Conservation (phyloP, 306 rosid genomes). For the Casuarina glauca region DNA sequence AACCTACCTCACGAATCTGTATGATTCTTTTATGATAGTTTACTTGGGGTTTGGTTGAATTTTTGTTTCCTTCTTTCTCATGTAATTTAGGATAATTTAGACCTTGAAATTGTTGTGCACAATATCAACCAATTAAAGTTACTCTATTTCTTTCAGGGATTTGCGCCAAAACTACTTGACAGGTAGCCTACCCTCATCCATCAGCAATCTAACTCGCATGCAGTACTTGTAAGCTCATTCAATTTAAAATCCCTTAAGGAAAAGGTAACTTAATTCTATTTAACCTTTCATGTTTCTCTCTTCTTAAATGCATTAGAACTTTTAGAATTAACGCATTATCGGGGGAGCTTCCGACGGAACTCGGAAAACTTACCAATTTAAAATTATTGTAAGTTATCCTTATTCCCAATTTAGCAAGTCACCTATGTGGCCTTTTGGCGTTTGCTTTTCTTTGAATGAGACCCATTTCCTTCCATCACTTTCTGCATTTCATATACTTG, state of each 20-base stretch:
- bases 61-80: not conserved
- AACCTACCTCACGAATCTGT: not conserved
- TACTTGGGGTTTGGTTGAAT: not conserved
- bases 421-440: not conserved
- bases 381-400: constrained; percentile 42
- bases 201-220: constrained; percentile 64
- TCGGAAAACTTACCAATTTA: constrained; percentile 57
- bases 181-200: constrained; percentile 59
- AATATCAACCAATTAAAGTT: too few relatives aligned
- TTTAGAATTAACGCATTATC: constrained; percentile 65
- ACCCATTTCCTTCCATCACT: too few relatives aligned
- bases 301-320: constrained; percentile 31
- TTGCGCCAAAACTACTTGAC: too few relatives aligned
- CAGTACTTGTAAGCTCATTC: constrained; percentile 59
- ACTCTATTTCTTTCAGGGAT: too few relatives aligned
- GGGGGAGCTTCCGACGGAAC: constrained; percentile 74
- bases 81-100: not conserved
- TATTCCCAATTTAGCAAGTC: not conserved
- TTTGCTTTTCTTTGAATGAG: too few relatives aligned
- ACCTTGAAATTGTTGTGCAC: too few relatives aligned
- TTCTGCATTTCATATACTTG: not conserved
- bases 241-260: not conserved
- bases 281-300: not conserved
- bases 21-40: constrained; percentile 22
- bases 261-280: not conserved